Base-by-base conservation (phyloP, 768 basidiomycete genomes). In the Floccularia luteovirens region DNA sequence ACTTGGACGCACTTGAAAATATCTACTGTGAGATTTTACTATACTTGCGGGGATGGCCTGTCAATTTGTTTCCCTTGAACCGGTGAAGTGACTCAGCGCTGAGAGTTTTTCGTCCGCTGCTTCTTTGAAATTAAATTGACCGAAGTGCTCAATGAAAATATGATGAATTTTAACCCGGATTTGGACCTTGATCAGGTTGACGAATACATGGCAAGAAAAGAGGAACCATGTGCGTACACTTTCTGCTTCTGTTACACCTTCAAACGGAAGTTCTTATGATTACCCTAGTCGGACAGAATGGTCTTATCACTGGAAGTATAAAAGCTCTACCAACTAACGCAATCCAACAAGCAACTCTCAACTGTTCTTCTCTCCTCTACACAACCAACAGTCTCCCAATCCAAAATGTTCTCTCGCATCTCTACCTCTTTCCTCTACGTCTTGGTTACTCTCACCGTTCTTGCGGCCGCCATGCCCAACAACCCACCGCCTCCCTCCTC, bases 391-490 rank as follows among this genome's bases (percentile, higher is more conserved):
- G 28, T 32, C 21, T 39, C 31, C 16, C 41, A 39, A 11, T 39
- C 31, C 12, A 48, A 25, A 31, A 60, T 62, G 59, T 55, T 57
- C 43, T 41, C 52, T 43, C 54, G 51, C 35, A 16, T 51, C 34
- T 38, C 44, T 21, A 41, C 44, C 35, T 41, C 49, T 24, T 39
- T 56, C 32, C 22, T 50, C 48, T 50, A 45, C 32, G 51, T 51
- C 43, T 40, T 56, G 32, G 35, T 53, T 24, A 37, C 50, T 19
- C 54, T 58, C 43, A 43, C 54, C 33, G 31, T 58, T 38, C 47
- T 59, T 47, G 59, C 49, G 39, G 50, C 50, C 38, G 61, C 58
- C 47, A 53, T 39, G 25, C 52, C 58, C 28, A 41, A 48, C 11
- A 43, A 40, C 27, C 21, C 30, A n/a, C 41, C 50, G 1, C 27